Base-by-base conservation (phyloP, 495 filamentous ascomycete genomes). In the Podospora didyma region DNA sequence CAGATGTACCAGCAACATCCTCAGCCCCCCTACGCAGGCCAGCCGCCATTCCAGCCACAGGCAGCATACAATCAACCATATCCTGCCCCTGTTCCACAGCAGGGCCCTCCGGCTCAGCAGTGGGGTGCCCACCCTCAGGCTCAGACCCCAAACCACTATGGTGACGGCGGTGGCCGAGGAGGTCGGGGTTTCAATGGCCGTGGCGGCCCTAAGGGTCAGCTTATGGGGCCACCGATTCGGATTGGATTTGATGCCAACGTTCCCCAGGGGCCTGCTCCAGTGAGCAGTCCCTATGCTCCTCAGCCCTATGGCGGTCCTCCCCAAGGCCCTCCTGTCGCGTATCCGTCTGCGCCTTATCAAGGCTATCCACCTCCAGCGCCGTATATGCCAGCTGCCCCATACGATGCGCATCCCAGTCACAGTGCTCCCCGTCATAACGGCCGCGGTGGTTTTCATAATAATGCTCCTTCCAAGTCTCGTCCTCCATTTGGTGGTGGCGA, bases 211-310 rank as follows among this genome's bases (percentile, higher is more conserved):
- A 79, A 78, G 57, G 72, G 76, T 16, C 73, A 77, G 45, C 66
- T 84, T 53, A 82, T 86, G 77, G 81, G 78, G 1, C 78, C 81
- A 34, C 81, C 81, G 0, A 77, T 85, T 58, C 77, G 76, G 26
- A 82, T 84, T 73, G 80, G 82, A 2, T 79, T 81, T 66, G 82
- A 84, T 39, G 63, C 68, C 51, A 61, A 65, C 23, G 65, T 62
- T 23, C 53, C 68, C 35, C 77, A 70, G 59, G 64, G 71, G 7
- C 49, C 72, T 21, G 70, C 73, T 62, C 76, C 73, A 66, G 79
- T 79, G 66, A 64, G 73, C 54, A 69, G 74, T 67, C 71, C 70
- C 22, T 75, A 80, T 46, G 68, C 71, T 17, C 56, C 61, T 14
- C 61, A 59, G 19, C 53, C 60, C 5, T 65, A 69, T 45, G 60